Evolutionary conservation across 116 monocot species (phyloP).

Genomic region (Trichopus zeylanicus): DNA sequence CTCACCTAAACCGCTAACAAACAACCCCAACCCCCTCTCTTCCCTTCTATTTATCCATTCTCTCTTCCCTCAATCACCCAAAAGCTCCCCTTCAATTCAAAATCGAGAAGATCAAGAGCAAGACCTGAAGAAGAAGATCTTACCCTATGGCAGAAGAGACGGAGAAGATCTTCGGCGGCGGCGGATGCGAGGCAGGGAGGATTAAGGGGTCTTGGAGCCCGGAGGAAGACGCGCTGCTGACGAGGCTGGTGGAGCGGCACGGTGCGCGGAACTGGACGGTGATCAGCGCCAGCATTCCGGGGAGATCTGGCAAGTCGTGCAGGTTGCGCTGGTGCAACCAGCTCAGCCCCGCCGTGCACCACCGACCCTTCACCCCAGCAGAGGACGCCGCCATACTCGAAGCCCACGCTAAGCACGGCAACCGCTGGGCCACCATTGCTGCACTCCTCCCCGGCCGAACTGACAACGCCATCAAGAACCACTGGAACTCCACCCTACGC

Average conservation of each 20-base stretch:
- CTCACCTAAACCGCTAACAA: too few species aligned
- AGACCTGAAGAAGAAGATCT: too few species aligned
- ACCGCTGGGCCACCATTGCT: constrained; percentile 62
- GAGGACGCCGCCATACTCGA: constrained; percentile 44
- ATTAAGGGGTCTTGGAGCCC: constrained; percentile 59
- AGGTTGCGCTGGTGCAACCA: constrained; percentile 62
- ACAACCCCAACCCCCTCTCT: too few species aligned
- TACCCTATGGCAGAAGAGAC: too few species aligned
- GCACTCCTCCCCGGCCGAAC: constrained; percentile 47
- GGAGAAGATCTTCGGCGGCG: too few species aligned
- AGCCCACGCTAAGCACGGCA: constrained; percentile 39
- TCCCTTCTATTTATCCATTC: too few species aligned
- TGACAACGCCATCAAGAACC: constrained; percentile 62
- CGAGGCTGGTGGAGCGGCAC: constrained; percentile 28
- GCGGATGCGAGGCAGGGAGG: background rate
- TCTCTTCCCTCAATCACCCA: too few species aligned
- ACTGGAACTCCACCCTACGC: constrained; percentile 71
- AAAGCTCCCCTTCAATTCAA: too few species aligned
- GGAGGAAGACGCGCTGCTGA: constrained; percentile 41
- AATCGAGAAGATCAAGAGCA: too few species aligned
- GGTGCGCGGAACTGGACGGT: constrained; percentile 50
- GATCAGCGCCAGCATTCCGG: constrained; percentile 40
- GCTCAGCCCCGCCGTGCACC: constrained; percentile 53
- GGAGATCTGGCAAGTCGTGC: constrained; percentile 58
- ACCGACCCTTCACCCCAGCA: constrained; percentile 44